phyloP scores from a whole-genome alignment of 352 stramenopile species.

The Aphanomyces astaci region DNA sequence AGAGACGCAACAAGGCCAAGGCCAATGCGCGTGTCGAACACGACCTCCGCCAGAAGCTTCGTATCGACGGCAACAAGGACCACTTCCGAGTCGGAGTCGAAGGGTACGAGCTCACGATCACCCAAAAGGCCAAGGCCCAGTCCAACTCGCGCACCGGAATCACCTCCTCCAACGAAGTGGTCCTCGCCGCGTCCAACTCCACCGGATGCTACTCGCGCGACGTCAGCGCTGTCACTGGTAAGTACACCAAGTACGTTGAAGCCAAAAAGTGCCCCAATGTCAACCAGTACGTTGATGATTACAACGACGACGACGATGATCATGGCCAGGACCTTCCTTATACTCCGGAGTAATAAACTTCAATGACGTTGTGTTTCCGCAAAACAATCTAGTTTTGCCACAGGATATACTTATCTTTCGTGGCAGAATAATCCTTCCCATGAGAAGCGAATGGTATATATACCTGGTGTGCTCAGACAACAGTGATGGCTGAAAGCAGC shows the following conservation, averaged over 20 bases:
- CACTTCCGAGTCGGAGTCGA: slow-evolving; percentile 29
- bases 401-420: no score
- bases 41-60: slow-evolving; percentile 32
- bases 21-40: slow-evolving; percentile 40
- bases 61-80: slow-evolving; percentile 3
- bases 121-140: slow-evolving; percentile 29
- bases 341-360: no score
- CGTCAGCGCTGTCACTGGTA: slow-evolving; percentile 23
- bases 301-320: neutral
- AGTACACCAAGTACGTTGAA: slow-evolving; percentile 26
- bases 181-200: slow-evolving; percentile 26
- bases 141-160: slow-evolving; percentile 33
- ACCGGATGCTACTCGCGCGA: slow-evolving; percentile 33
- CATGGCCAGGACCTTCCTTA: neutral
- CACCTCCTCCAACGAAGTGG: slow-evolving; percentile 30
- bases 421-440: no score
- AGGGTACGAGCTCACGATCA: slow-evolving; percentile 27
- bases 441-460: no score
- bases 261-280: neutral
- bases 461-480: no score
- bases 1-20: slow-evolving; percentile 27
- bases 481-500: no score
- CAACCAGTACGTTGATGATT: neutral
- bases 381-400: no score
- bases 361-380: no score